Evolutionary conservation across 257 asterid species (phyloP).

Genomic region (Solanum verrucosum): DNA sequence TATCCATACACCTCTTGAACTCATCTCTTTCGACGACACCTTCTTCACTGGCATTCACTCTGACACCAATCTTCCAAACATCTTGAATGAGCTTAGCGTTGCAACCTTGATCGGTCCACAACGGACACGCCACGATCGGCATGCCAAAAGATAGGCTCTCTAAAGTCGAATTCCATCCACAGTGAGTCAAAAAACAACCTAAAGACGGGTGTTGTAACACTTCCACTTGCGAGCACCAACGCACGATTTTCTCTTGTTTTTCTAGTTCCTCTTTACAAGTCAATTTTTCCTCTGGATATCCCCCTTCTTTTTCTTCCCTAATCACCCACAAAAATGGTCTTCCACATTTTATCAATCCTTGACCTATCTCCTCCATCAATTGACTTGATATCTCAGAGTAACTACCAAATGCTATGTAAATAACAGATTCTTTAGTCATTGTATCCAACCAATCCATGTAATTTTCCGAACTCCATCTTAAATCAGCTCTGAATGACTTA

Average conservation of each 20-base stretch:
- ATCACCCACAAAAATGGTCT: conserved; percentile 26
- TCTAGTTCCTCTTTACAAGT: conserved; percentile 8
- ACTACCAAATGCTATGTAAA: conserved; percentile 16
- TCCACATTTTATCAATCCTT: conserved; percentile 7
- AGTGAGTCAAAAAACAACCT: conserved; percentile 22
- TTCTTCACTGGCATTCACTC: conserved; percentile 4
- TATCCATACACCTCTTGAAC: conserved; percentile 22
- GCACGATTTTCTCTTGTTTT: conserved; percentile 11
- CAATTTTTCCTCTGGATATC: neutral
- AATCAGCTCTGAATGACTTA: neutral
- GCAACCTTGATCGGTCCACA: conserved; percentile 41
- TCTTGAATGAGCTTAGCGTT: conserved; percentile 50
- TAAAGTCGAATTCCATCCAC: conserved; percentile 48
- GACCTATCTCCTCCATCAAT: conserved; percentile 11
- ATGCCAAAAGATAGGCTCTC: conserved; percentile 34
- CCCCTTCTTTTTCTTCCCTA: neutral
- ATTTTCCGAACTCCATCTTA: neutral
- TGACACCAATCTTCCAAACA: conserved; percentile 35
- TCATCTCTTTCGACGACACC: conserved; percentile 23
- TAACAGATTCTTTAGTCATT: neutral
- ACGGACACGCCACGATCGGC: conserved; percentile 32
- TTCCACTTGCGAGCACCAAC: conserved; percentile 22
- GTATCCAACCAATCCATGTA: conserved; percentile 6
- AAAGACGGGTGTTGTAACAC: conserved; percentile 15
- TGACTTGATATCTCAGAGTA: neutral